Conservation (phyloP, 2,329 filamentous ascomycete genomes). For the Raffaelea ambrosiae region DNA sequence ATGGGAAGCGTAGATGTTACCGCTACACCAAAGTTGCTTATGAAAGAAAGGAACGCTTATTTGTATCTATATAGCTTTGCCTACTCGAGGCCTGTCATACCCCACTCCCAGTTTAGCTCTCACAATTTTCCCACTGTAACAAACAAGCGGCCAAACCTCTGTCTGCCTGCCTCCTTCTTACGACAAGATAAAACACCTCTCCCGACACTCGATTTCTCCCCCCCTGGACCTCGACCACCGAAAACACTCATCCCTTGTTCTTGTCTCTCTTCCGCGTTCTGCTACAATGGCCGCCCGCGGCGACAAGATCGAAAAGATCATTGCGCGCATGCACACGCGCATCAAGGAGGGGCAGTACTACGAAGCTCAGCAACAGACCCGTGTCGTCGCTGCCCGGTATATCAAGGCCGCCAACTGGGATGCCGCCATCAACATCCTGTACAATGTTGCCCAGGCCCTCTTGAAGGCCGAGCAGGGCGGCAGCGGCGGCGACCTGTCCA, state of each 20-base stretch:
- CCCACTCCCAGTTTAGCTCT: neutral
- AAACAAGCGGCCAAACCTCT: too few species aligned
- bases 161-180: too few species aligned
- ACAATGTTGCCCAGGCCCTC: slow-evolving; percentile 73
- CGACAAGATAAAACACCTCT: too few species aligned
- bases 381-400: slow-evolving; percentile 89
- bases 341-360: slow-evolving; percentile 72
- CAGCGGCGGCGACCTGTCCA: slow-evolving; percentile 80
- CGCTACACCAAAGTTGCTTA: slow-evolving; percentile 19
- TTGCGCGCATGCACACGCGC: slow-evolving; percentile 55
- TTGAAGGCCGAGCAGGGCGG: slow-evolving; percentile 90
- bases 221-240: neutral
- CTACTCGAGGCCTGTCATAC: neutral
- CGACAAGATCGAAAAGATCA: slow-evolving; percentile 49
- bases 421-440: slow-evolving; percentile 80
- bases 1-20: slow-evolving; percentile 21
- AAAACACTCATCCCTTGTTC: neutral
- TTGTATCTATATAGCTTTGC: neutral
- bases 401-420: slow-evolving; percentile 79
- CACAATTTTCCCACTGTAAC: neutral
- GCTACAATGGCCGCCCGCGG: slow-evolving; percentile 22
- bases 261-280: neutral
- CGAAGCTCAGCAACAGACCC: slow-evolving; percentile 96
- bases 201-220: too few species aligned
- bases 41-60: neutral